These are phyloP conservation scores for Trichoderma pleuroti DNA, from an alignment of 2,329 filamentous ascomycete species.

Conservation along the genomic window DNA sequence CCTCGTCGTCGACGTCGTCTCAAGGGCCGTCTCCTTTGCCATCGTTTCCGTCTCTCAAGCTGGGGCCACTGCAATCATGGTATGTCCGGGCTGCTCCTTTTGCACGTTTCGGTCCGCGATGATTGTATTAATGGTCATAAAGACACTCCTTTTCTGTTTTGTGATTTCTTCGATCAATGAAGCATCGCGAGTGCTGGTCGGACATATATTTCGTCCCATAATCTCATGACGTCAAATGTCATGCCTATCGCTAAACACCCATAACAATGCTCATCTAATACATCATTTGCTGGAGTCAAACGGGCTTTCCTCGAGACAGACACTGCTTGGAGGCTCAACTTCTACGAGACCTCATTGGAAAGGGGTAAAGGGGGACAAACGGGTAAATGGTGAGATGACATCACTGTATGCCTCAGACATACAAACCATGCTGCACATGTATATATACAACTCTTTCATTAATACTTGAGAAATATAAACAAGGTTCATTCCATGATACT, in stretches of 20 bases:
- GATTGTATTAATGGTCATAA: background rate
- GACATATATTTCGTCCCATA: rapidly evolving
- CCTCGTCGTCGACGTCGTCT: background rate
- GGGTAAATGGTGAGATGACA: background rate
- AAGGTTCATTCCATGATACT: background rate
- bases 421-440: background rate
- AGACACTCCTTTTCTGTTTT: background rate
- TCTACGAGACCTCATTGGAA: background rate
- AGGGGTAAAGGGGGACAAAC: background rate
- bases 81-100: background rate
- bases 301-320: background rate
- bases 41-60: background rate
- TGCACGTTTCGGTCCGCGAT: background rate
- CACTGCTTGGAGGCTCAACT: background rate
- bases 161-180: background rate
- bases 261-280: background rate
- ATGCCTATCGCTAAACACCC: background rate
- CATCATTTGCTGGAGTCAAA: background rate
- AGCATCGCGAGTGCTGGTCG: background rate
- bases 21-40: background rate
- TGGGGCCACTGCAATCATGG: constrained; percentile 10
- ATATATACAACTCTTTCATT: background rate
- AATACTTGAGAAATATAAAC: background rate
- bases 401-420: background rate
- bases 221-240: background rate